Evolutionary conservation across 1,284 basidiomycete genomes (phyloP).

Genomic region (Malassezia vespertilionis): DNA sequence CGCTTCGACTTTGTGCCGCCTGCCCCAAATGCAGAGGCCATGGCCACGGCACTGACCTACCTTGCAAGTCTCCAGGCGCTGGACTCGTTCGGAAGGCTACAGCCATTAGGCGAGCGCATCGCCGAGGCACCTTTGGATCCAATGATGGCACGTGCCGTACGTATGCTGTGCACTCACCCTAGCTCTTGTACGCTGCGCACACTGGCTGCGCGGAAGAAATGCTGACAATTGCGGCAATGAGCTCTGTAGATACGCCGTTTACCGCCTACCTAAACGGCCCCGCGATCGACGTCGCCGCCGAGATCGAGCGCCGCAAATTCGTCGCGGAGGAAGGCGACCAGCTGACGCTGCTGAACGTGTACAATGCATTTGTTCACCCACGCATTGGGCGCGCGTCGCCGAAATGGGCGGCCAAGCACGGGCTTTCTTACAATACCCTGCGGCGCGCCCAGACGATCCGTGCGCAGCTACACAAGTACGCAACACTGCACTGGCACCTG

Average conservation of each 20-base stretch:
- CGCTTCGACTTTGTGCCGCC: slow-evolving; percentile 80
- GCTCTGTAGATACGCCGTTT: slow-evolving; percentile 51
- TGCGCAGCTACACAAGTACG: slow-evolving; percentile 79
- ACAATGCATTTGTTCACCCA: slow-evolving; percentile 68
- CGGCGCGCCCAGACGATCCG: slow-evolving; percentile 84
- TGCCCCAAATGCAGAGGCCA: slow-evolving; percentile 67
- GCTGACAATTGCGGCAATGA: slow-evolving; percentile 89
- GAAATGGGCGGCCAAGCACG: slow-evolving; percentile 82
- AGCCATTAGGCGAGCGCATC: slow-evolving; percentile 53
- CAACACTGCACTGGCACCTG: slow-evolving; percentile 51
- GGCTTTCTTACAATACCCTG: slow-evolving; percentile 80
- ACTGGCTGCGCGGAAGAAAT: slow-evolving; percentile 83
- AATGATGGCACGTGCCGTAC: slow-evolving; percentile 51
- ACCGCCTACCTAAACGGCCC: slow-evolving; percentile 3
- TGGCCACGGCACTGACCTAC: slow-evolving; percentile 69
- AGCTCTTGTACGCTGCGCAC: slow-evolving; percentile 75
- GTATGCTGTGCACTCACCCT: background rate
- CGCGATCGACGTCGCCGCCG: slow-evolving; percentile 39
- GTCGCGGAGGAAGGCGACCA: slow-evolving; percentile 96
- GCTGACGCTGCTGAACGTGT: slow-evolving; percentile 80
- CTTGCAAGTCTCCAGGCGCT: slow-evolving; percentile 51
- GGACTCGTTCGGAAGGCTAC: slow-evolving; percentile 52
- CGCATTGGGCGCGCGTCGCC: slow-evolving; percentile 66
- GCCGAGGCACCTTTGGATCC: slow-evolving; percentile 54
- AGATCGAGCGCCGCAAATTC: slow-evolving; percentile 81